A percentile compares a stretch with the other conserved stretches of the same genome.
Conservation (phyloP, 495 filamentous ascomycete species). For the Jackrogersella multiformis region DNA sequence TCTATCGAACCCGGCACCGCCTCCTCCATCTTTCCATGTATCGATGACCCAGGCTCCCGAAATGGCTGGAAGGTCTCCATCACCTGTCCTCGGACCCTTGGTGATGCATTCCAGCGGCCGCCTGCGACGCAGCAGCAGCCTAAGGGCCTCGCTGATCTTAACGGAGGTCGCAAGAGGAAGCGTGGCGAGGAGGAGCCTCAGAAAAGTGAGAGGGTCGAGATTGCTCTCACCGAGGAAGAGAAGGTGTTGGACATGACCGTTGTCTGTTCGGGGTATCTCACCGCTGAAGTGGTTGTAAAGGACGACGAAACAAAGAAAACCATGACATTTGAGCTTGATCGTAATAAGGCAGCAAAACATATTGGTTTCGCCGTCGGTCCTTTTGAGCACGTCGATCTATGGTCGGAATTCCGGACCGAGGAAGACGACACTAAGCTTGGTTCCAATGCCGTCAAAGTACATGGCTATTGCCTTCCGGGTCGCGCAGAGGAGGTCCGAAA, state of each 20-base stretch:
- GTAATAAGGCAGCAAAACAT: conserved; percentile 80
- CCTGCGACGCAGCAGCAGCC: conserved; percentile 42
- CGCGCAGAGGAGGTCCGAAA: conserved; percentile 81
- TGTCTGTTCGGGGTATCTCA: conserved; percentile 86
- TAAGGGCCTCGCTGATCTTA: conserved; percentile 7
- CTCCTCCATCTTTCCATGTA: conserved; percentile 87
- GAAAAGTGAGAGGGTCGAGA: conserved; percentile 35
- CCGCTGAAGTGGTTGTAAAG: conserved; percentile 79
- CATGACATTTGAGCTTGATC: conserved; percentile 77
- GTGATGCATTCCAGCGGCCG: conserved; percentile 74
- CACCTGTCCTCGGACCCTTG: conserved; percentile 82
- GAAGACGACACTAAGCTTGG: conserved; percentile 91
- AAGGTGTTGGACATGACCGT: conserved; percentile 86
- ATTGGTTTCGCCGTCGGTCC: conserved; percentile 93
- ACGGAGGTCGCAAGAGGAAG: conserved; percentile 48
- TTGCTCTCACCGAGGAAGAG: conserved; percentile 74
- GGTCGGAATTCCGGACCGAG: conserved; percentile 81
- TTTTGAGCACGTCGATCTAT: conserved; percentile 91
- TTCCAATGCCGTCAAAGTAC: conserved; percentile 79
- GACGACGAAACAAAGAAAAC: conserved; percentile 80
- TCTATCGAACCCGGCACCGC: conserved; percentile 78
- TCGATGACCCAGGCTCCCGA: conserved; percentile 81
- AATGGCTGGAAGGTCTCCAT: conserved; percentile 90
- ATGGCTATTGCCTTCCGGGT: conserved; percentile 90
- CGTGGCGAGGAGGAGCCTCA: conserved; percentile 44